A percentile compares a stretch with the other conserved stretches of the same genome.
Conservation (phyloP, 225 moss, liverwort and hornwort genomes). For the Physcomitrium patens region DNA sequence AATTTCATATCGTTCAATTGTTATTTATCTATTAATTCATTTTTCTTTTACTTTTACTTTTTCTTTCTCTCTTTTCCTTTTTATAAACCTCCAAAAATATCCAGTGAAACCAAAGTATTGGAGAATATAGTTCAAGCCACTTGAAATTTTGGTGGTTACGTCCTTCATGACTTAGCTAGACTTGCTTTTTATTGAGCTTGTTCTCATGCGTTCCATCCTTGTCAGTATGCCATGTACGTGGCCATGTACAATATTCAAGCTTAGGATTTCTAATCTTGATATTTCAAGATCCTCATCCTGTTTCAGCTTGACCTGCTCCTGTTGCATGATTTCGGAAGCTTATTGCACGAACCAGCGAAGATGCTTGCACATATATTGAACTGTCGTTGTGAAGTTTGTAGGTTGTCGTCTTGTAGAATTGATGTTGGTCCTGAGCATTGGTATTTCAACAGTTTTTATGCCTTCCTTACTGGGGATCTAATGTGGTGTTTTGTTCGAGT, state of each 20-base stretch:
- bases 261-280: slow-evolving; percentile 23
- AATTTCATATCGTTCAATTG: too few relatives aligned
- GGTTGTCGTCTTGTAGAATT: not conserved
- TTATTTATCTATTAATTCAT: too few relatives aligned
- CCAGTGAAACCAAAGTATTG: too few relatives aligned
- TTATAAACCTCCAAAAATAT: too few relatives aligned
- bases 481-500: not conserved
- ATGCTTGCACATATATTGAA: not conserved
- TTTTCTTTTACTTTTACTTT: too few relatives aligned
- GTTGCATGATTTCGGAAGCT: slow-evolving; percentile 4
- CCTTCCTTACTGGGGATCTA: slow-evolving; percentile 21
- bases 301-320: slow-evolving; percentile 27
- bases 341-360: slow-evolving; percentile 11
- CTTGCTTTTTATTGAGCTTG: slow-evolving; percentile 37
- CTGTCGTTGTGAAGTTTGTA: slow-evolving; percentile 18
- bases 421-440: not conserved
- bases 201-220: slow-evolving; percentile 42
- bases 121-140: too few relatives aligned
- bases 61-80: too few relatives aligned
- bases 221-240: slow-evolving; percentile 54
- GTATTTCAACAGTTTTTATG: slow-evolving; percentile 12
- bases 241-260: slow-evolving; percentile 26
- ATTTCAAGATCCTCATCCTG: slow-evolving; percentile 18
- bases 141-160: slow-evolving; percentile 19
- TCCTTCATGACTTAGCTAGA: slow-evolving; percentile 49